Evolutionary conservation across 1,284 basidiomycete genomes (phyloP), one percentile per base, ranked within the genome.

Genomic region (Puccinia triticina): DNA sequence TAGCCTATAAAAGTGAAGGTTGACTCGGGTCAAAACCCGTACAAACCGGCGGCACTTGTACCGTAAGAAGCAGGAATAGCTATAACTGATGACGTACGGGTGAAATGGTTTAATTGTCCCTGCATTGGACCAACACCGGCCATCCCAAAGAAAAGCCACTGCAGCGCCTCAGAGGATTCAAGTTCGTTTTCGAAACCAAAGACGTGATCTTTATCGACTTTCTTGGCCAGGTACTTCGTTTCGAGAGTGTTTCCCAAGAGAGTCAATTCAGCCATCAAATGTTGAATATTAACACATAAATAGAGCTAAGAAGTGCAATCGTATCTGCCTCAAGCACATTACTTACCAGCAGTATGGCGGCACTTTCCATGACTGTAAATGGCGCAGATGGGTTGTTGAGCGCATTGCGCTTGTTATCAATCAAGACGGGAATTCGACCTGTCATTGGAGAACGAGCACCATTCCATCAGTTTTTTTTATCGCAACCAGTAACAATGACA

Each of bases 301-400:
- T n/a, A n/a, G n/a, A n/a, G n/a, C n/a, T n/a, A n/a, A n/a, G n/a
- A 48, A 23, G 34, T 12, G 34, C n/a, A 8, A 53, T 71, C 67
- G 3, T 18, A 37, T 53, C 83, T 55, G 14, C 16, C 21, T 67
- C 64, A 29, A 40, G 18, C 64, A 29, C 11, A 16, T n/a, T 10
- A 67, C 64, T 72, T 64, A 83, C 82, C 29, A 84, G 83, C 50
- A 83, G 67, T 40, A 84, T 84, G 14, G 84, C 83, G 57, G 59
- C 78, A 21, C 75, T 82, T 55, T 84, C 84, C 55, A 84, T 83
- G 74, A 84, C 83, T 23, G 76, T 53, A 48, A 83, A 83, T 11
- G 77, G 79, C 34, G 61, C 74, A 23, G 73, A 50, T 37, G 77
- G 77, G 59, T 84, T 75, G 37, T 76, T 83, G 55, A 83, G 77